Percentiles rank a stretch among this genome's conserved stretches.
These are phyloP conservation scores for Coccomyxa sp. DNA, from an alignment of 139 green algal genomes.

Conservation along the genomic window DNA sequence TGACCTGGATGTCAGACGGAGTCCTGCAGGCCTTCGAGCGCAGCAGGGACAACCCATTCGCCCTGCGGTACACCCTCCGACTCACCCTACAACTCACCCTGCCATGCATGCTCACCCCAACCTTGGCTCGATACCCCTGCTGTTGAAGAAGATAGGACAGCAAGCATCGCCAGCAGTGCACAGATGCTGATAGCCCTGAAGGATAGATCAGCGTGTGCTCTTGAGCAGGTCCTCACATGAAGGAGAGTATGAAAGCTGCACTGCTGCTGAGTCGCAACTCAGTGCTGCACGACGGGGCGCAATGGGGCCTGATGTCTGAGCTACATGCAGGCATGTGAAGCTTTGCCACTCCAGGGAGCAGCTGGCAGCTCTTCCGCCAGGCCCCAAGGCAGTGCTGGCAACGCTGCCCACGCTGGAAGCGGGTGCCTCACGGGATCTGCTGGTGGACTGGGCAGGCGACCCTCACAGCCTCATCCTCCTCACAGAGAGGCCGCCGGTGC, in stretches of 20 bases:
- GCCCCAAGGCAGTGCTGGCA: constrained; percentile 83
- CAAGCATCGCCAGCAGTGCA: too few species aligned
- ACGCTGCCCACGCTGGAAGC: constrained; percentile 57
- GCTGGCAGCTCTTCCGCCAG: constrained; percentile 36
- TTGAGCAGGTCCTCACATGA: too few species aligned
- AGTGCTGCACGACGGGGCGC: too few species aligned
- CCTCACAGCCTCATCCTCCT: constrained; percentile 77
- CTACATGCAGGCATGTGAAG: constrained; percentile 47
- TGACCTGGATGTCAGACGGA: constrained; percentile 84
- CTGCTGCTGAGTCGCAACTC: too few species aligned
- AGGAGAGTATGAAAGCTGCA: too few species aligned
- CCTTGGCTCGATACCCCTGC: too few species aligned
- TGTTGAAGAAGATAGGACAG: too few species aligned
- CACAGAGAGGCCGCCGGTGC: constrained; percentile 12
- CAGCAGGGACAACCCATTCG: constrained; percentile 65
- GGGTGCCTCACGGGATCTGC: constrained; percentile 64
- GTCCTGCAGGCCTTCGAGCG: constrained; percentile 52
- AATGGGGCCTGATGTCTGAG: too few species aligned
- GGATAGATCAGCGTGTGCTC: too few species aligned
- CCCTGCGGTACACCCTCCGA: constrained; percentile 28
- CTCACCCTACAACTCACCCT: not conserved
- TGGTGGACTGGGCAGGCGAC: constrained; percentile 77
- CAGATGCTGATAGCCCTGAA: too few species aligned
- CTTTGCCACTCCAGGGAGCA: constrained; percentile 43
- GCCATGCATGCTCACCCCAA: not conserved